A percentile compares a stretch with the other conserved stretches of the same genome.
phyloP scores from a whole-genome alignment of 2,329 filamentous ascomycete species.

The Fusarium albosuccineum region DNA sequence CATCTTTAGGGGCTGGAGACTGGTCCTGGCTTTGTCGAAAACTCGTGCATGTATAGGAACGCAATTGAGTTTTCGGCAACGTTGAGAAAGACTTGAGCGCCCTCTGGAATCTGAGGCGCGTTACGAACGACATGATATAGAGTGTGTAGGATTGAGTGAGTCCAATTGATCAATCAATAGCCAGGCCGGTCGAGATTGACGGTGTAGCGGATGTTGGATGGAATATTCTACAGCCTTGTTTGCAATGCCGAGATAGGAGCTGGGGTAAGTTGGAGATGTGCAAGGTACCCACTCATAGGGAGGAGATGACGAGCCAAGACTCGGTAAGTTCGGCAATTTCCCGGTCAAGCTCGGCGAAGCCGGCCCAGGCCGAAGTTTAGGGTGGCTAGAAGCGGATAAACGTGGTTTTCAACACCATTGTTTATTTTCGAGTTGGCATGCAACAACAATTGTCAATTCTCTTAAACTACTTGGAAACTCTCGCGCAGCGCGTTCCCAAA shows the following conservation, averaged over 20 bases:
- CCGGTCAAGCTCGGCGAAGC: constrained; percentile 7
- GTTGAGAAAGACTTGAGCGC: neutral
- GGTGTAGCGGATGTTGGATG: neutral
- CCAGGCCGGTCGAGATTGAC: neutral
- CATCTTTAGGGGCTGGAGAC: neutral
- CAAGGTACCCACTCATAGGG: neutral
- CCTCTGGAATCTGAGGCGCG: neutral
- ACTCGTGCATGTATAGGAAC: neutral
- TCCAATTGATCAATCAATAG: neutral
- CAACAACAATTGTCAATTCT: neutral
- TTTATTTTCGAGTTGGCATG: neutral
- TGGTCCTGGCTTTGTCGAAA: neutral
- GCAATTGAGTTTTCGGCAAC: neutral
- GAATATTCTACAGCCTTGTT: neutral
- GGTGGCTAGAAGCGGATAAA: constrained; percentile 3
- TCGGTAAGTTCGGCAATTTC: constrained; percentile 6
- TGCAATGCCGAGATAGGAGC: neutral
- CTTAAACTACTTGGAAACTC: neutral
- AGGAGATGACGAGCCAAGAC: constrained; percentile 1
- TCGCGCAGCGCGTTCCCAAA: neutral
- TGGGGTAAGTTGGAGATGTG: neutral
- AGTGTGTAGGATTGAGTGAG: no score
- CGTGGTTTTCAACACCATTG: neutral
- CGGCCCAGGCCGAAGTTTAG: neutral
- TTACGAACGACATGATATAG: neutral